A percentile compares a stretch with the other conserved stretches of the same genome.
Conservation (phyloP, 2,329 filamentous ascomycete genomes). For the Apiospora kogelbergensis region DNA sequence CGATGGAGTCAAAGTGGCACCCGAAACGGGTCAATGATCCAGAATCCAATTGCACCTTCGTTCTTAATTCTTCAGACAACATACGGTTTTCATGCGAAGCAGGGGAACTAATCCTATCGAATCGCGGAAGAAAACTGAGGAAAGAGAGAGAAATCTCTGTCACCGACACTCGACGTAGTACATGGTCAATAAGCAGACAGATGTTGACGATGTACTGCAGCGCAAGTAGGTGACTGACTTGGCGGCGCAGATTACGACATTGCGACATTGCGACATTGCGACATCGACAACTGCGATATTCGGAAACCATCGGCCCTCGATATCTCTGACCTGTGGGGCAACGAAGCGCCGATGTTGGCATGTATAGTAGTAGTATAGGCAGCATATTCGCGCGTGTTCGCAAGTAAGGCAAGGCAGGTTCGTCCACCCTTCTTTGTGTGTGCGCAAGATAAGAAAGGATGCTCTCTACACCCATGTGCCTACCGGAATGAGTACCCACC, state of each 20-base stretch:
- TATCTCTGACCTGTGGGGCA: background rate
- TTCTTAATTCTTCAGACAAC: background rate
- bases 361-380: background rate
- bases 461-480: background rate
- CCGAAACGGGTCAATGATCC: slow-evolving; percentile 3
- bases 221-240: background rate
- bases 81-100: background rate
- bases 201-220: background rate
- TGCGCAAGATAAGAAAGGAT: background rate
- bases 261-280: background rate
- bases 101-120: background rate
- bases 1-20: slow-evolving; percentile 1
- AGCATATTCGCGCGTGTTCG: background rate
- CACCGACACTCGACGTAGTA: background rate
- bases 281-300: no score
- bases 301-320: background rate
- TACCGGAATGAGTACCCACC: background rate
- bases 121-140: background rate
- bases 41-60: background rate
- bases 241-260: background rate
- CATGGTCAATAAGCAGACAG: background rate
- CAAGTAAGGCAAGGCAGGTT: background rate
- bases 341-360: background rate
- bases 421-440: background rate
- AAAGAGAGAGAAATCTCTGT: background rate